Percentiles rank a stretch among this genome's conserved stretches.
phyloP scores from a whole-genome alignment of 192 early-diverging fungal species.

The Podila clonocystis region DNA sequence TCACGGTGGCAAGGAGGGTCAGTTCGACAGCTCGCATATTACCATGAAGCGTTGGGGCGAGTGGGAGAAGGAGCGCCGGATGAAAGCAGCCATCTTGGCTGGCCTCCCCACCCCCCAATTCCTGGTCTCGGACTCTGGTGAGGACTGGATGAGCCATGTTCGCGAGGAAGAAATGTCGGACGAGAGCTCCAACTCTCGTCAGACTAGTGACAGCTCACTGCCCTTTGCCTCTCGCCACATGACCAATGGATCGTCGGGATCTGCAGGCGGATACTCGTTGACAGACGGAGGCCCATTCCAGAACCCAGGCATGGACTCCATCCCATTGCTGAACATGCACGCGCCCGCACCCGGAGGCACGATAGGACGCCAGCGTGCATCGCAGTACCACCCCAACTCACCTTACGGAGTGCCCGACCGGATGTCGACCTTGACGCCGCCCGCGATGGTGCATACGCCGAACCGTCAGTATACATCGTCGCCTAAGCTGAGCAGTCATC shows the following conservation, averaged over 20 bases:
- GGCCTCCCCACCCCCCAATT: constrained; percentile 55
- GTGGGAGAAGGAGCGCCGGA: constrained; percentile 60
- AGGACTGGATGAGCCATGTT: constrained; percentile 40
- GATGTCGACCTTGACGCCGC: constrained; percentile 16
- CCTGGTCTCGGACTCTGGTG: constrained; percentile 48
- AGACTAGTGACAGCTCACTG: constrained; percentile 34
- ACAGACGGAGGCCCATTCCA: constrained; percentile 10
- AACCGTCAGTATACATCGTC: constrained; percentile 21
- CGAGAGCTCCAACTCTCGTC: constrained; percentile 36
- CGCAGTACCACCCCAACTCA: not conserved
- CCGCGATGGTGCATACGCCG: constrained; percentile 6
- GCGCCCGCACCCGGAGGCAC: constrained; percentile 42
- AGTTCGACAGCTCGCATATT: constrained; percentile 72
- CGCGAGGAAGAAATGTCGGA: constrained; percentile 47
- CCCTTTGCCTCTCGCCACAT: constrained; percentile 40
- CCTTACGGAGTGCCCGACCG: constrained; percentile 14
- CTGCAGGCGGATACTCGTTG: constrained; percentile 25
- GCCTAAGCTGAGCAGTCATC: constrained; percentile 22
- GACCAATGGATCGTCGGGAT: constrained; percentile 25
- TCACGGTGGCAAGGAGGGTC: constrained; percentile 66
- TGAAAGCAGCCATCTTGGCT: constrained; percentile 55
- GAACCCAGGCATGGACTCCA: constrained; percentile 34
- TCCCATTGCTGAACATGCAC: constrained; percentile 47
- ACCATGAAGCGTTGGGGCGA: constrained; percentile 81
- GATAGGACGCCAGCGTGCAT: constrained; percentile 31